Conservation (phyloP, 2,329 filamentous ascomycete genomes). For the Diaporthe destruens region DNA sequence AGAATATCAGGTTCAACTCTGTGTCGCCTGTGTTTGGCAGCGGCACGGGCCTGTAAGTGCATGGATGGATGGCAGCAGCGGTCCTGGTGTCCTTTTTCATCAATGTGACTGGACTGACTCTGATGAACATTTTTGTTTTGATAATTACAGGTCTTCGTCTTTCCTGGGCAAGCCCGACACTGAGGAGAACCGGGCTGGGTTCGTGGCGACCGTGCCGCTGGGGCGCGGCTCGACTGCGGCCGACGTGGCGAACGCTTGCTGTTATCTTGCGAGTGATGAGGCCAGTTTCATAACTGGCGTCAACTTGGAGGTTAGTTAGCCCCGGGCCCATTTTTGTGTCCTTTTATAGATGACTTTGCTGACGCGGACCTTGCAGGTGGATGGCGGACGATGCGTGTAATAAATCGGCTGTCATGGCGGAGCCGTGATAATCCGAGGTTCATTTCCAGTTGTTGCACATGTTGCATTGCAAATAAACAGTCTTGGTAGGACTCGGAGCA, state of each 20-base stretch:
- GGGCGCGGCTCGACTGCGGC: slow-evolving; percentile 68
- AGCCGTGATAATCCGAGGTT: not conserved
- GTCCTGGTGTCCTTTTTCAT: too few relatives aligned
- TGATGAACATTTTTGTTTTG: too few relatives aligned
- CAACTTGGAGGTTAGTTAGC: slow-evolving; percentile 68
- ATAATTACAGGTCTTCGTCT: slow-evolving; percentile 43
- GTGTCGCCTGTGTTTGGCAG: slow-evolving; percentile 75
- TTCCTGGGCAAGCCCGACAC: slow-evolving; percentile 75
- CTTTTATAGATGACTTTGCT: not conserved
- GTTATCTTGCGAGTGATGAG: slow-evolving; percentile 79
- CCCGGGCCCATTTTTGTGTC: too few relatives aligned
- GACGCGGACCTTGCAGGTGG: not conserved
- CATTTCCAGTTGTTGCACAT: not conserved
- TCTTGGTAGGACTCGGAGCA: too few relatives aligned
- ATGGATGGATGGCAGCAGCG: too few relatives aligned
- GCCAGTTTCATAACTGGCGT: slow-evolving; percentile 78
- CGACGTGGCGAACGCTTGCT: slow-evolving; percentile 78
- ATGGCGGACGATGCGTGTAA: slow-evolving; percentile 4
- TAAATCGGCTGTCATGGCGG: not conserved
- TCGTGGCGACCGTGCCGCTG: slow-evolving; percentile 67
- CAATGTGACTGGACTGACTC: too few relatives aligned
- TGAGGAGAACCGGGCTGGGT: slow-evolving; percentile 68
- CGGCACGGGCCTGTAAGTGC: slow-evolving; percentile 69
- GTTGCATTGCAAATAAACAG: too few relatives aligned
- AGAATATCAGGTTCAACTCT: slow-evolving; percentile 79